Conservation (phyloP, 306 rosid species). For the Phaseolus lunatus region DNA sequence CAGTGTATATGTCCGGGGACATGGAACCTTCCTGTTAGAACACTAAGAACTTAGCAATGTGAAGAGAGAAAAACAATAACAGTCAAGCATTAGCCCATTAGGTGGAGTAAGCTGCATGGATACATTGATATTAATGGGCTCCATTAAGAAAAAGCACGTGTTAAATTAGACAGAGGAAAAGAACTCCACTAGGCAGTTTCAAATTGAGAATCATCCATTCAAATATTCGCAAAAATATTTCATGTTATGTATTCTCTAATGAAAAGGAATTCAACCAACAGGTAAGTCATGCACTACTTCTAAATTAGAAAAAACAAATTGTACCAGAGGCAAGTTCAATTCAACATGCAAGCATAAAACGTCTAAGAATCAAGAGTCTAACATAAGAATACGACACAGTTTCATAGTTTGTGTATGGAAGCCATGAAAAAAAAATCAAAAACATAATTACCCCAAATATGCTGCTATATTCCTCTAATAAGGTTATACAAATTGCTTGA, state of each 20-base stretch:
- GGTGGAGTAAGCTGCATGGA: slow-evolving; percentile 11
- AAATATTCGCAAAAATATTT: slow-evolving; percentile 17
- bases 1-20: slow-evolving; percentile 76
- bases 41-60: slow-evolving; percentile 52
- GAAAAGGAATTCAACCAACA: slow-evolving; percentile 28
- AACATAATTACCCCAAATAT: slow-evolving; percentile 73
- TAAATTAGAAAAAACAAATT: background rate
- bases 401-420: slow-evolving; percentile 33
- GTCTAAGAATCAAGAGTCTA: slow-evolving; percentile 19
- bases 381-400: background rate
- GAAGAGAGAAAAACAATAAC: slow-evolving; percentile 34
- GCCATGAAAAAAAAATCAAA: slow-evolving; percentile 24
- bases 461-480: slow-evolving; percentile 79
- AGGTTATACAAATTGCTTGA: slow-evolving; percentile 88
- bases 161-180: too few species aligned
- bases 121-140: too few species aligned
- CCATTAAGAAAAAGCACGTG: too few species aligned
- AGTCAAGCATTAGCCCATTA: background rate
- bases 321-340: slow-evolving; percentile 8
- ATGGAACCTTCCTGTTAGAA: slow-evolving; percentile 77
- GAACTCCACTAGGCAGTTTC: too few species aligned
- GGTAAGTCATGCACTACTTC: background rate
- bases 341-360: slow-evolving; percentile 23
- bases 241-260: slow-evolving; percentile 17
- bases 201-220: too few species aligned